Conservation (phyloP, 1,139 yeast species). For the Zhuliangozyma blackwelliae region DNA sequence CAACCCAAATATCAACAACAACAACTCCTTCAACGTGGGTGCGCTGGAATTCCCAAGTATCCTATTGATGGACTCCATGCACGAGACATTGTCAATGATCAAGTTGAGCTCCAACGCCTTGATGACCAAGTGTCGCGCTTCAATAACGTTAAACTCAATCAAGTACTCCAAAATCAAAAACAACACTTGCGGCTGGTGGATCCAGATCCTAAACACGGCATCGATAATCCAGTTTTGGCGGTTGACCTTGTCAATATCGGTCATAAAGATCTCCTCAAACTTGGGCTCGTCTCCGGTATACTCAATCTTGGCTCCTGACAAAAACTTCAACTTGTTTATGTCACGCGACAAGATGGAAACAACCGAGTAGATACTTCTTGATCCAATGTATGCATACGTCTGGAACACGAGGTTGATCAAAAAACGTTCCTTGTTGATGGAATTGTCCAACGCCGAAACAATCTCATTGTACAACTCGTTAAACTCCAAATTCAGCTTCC, state of each 20-base stretch:
- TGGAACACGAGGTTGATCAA: slow-evolving; percentile 63
- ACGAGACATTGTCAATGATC: slow-evolving; percentile 40
- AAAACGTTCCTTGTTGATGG: slow-evolving; percentile 37
- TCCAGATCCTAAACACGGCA: slow-evolving; percentile 73
- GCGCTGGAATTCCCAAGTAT: slow-evolving; percentile 18
- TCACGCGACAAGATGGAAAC: slow-evolving; percentile 63
- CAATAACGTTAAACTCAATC: slow-evolving; percentile 47
- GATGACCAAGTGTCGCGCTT: slow-evolving; percentile 37
- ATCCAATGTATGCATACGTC: slow-evolving; percentile 76
- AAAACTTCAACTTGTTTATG: slow-evolving; percentile 44
- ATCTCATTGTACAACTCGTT: slow-evolving; percentile 30
- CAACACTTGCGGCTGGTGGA: slow-evolving; percentile 76
- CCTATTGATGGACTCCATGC: slow-evolving; percentile 44
- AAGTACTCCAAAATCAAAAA: slow-evolving; percentile 65
- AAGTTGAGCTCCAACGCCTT: slow-evolving; percentile 40
- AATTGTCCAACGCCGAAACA: slow-evolving; percentile 15
- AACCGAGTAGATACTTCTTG: slow-evolving; percentile 85
- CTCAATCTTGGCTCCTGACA: slow-evolving; percentile 32
- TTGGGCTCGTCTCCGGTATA: slow-evolving; percentile 25
- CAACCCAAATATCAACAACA: slow-evolving; percentile 31
- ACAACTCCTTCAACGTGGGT: slow-evolving; percentile 17
- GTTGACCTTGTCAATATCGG: slow-evolving; percentile 26
- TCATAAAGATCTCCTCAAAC: slow-evolving; percentile 37
- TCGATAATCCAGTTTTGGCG: slow-evolving; percentile 51
- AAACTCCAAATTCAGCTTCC: slow-evolving; percentile 39